Evolutionary conservation across 2,329 filamentous ascomycete genomes (phyloP).

Genomic region (Aspergillus arachidicola): DNA sequence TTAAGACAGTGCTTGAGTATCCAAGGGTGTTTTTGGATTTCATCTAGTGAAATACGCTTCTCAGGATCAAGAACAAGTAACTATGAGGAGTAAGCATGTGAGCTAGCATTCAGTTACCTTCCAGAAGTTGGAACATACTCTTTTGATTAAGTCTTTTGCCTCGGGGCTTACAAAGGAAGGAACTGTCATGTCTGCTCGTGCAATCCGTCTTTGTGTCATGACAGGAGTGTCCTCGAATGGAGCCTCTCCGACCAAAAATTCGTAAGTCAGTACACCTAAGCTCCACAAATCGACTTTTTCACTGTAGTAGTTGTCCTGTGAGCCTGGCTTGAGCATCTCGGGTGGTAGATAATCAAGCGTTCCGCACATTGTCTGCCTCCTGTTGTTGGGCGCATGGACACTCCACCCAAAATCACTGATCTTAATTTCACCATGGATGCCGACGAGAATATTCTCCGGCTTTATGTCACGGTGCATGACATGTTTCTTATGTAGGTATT

Average conservation of each 20-base stretch:
- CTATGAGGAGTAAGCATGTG: slow-evolving; percentile 47
- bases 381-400: slow-evolving; percentile 93
- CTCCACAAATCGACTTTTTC: slow-evolving; percentile 98
- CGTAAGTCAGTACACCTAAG: slow-evolving; percentile 90
- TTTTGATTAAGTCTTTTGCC: slow-evolving; percentile 89
- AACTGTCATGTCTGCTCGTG: slow-evolving; percentile 86
- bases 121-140: slow-evolving; percentile 52
- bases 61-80: slow-evolving; percentile 90
- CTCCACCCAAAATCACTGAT: slow-evolving; percentile 99
- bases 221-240: slow-evolving; percentile 94
- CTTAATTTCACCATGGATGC: slow-evolving; percentile 97
- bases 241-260: slow-evolving; percentile 93
- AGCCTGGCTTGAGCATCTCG: slow-evolving; percentile 89
- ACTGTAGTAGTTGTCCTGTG: slow-evolving; percentile 83
- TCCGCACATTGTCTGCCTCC: slow-evolving; percentile 92
- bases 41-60: slow-evolving; percentile 86
- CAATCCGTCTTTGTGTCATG: slow-evolving; percentile 91
- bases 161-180: slow-evolving; percentile 88
- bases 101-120: not conserved
- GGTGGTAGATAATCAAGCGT: slow-evolving; percentile 96
- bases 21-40: slow-evolving; percentile 90
- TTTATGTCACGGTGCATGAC: slow-evolving; percentile 98
- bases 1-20: slow-evolving; percentile 89
- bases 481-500: slow-evolving; percentile 93
- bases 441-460: slow-evolving; percentile 94